These are phyloP conservation scores for Metschnikowia drakensbergensis DNA, from an alignment of 805 yeast genomes.

Conservation along the genomic window DNA sequence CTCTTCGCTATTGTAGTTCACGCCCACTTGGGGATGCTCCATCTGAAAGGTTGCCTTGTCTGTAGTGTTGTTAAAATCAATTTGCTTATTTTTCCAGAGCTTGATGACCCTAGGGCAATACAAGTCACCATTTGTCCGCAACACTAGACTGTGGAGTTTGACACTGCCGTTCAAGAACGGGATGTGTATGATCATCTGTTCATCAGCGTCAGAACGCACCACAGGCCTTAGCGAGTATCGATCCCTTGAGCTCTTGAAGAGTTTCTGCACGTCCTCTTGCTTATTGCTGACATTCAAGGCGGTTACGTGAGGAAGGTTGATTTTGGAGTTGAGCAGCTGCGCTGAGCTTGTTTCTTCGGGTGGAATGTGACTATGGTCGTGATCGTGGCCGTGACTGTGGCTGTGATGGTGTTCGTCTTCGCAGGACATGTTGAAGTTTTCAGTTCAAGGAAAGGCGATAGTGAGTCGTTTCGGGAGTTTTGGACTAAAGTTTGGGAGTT, in stretches of 20 bases:
- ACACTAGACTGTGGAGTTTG: constrained; percentile 66
- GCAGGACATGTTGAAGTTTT: constrained; percentile 8
- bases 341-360: constrained; percentile 68
- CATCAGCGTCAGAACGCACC: constrained; percentile 72
- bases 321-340: constrained; percentile 60
- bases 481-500: too few species aligned
- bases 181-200: constrained; percentile 69
- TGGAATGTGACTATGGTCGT: constrained; percentile 42
- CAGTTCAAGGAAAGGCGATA: neutral
- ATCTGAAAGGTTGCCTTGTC: constrained; percentile 49
- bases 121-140: constrained; percentile 60
- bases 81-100: constrained; percentile 64
- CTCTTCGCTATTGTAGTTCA: constrained; percentile 36
- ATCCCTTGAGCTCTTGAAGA: constrained; percentile 52
- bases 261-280: constrained; percentile 43
- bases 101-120: constrained; percentile 68
- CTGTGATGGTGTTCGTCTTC: constrained; percentile 13
- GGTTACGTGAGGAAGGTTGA: constrained; percentile 56
- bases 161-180: constrained; percentile 74
- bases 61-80: constrained; percentile 69
- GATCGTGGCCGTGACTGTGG: constrained; percentile 22
- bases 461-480: too few species aligned
- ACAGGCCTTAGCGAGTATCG: constrained; percentile 47
- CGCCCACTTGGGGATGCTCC: constrained; percentile 65
- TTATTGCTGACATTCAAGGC: constrained; percentile 61